Evolutionary conservation across 2,329 filamentous ascomycete species (phyloP).

Genomic region (Metarhizium brunneum): DNA sequence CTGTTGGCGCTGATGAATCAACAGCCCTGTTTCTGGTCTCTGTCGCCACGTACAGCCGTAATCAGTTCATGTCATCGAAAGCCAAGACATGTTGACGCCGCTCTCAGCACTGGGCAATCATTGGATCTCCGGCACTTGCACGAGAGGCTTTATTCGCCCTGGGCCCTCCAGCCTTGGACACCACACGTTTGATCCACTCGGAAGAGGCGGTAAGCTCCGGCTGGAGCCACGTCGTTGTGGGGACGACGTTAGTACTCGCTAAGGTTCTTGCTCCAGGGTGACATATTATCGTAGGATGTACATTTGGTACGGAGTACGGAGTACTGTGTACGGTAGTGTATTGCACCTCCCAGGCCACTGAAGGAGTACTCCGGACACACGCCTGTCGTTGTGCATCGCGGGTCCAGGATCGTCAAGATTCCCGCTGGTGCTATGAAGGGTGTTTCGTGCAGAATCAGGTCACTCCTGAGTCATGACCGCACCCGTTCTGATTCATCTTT

Average conservation of each 20-base stretch:
- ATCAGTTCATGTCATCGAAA: background rate
- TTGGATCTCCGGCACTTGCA: background rate
- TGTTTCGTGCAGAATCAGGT: conserved; percentile 1
- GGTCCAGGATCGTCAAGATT: background rate
- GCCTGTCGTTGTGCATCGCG: background rate
- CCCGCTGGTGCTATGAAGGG: background rate
- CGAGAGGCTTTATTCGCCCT: background rate
- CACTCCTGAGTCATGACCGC: conserved; percentile 1
- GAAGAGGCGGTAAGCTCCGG: conserved; percentile 5
- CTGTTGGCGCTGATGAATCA: background rate
- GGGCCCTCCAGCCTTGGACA: background rate
- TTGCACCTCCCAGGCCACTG: background rate
- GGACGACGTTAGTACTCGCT: background rate
- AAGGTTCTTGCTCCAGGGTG: background rate
- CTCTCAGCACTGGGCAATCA: background rate
- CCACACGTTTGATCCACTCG: conserved; percentile 3
- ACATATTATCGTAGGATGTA: too few relatives aligned
- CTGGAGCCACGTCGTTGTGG: conserved; percentile 7
- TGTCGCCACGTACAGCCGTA: background rate
- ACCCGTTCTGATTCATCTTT: background rate
- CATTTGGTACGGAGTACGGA: background rate
- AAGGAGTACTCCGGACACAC: background rate
- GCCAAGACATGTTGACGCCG: background rate
- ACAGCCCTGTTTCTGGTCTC: background rate
- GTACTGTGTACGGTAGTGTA: background rate